phyloP scores from a whole-genome alignment of 2,329 filamentous ascomycete species.

The Claviceps monticola region DNA sequence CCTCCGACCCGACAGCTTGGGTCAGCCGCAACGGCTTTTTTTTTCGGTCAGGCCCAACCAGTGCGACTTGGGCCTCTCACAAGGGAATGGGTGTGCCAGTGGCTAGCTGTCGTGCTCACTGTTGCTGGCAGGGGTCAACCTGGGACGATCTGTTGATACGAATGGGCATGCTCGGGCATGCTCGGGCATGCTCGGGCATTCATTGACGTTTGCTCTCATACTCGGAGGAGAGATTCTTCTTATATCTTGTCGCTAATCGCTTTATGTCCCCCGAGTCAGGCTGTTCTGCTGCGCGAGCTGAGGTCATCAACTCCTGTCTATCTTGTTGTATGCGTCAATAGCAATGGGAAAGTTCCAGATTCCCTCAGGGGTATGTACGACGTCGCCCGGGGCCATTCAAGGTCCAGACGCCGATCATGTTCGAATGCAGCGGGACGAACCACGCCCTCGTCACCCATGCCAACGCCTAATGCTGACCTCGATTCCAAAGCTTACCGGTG shows the following conservation, averaged over 20 bases:
- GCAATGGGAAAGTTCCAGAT: conserved; percentile 22
- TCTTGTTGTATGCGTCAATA: background rate
- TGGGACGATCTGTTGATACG: background rate
- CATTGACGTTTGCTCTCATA: background rate
- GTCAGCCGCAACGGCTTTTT: conserved; percentile 3
- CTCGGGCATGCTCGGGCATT: background rate
- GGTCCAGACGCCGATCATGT: conserved; percentile 12
- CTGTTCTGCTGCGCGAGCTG: background rate
- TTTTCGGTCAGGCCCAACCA: conserved; percentile 5
- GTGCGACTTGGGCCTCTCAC: background rate
- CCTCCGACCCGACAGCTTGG: conserved; percentile 7
- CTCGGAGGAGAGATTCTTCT: background rate
- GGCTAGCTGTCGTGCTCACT: too few relatives aligned
- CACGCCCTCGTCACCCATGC: background rate
- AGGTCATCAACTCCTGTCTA: too few relatives aligned
- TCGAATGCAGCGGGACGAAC: conserved; percentile 10
- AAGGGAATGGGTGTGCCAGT: background rate
- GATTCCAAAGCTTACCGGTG: background rate
- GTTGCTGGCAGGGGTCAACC: background rate
- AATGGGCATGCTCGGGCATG: background rate
- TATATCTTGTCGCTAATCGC: background rate
- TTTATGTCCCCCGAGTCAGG: background rate
- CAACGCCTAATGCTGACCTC: background rate
- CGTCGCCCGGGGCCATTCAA: conserved; percentile 8
- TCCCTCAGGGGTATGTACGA: conserved; percentile 21